A percentile compares a stretch with the other conserved stretches of the same genome.
These are phyloP conservation scores for Hortiboletus flavorubellus DNA, from an alignment of 768 basidiomycete species.

Conservation along the genomic window DNA sequence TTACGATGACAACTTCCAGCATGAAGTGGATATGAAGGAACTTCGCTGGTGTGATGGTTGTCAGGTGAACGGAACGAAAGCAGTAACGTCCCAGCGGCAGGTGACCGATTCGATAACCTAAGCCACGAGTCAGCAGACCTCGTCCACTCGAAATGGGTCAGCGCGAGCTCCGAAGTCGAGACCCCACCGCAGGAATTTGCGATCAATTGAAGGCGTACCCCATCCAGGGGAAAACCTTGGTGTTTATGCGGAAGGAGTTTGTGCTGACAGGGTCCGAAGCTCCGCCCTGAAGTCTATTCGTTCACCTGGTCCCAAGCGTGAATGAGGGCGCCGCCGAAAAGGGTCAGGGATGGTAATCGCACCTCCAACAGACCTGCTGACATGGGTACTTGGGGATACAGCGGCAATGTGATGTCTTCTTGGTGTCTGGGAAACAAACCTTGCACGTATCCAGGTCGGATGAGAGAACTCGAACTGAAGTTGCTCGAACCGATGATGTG, in stretches of 20 bases:
- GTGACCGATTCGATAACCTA: background rate
- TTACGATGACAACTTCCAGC: constrained; percentile 2
- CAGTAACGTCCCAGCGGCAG: background rate
- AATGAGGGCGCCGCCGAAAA: background rate
- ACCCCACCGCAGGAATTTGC: background rate
- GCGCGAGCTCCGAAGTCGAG: background rate
- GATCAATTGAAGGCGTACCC: background rate
- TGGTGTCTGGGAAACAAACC: background rate
- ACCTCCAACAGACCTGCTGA: background rate
- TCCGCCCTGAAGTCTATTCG: background rate
- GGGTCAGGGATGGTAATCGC: background rate
- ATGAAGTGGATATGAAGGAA: constrained; percentile 1
- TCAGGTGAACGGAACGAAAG: constrained; percentile 13
- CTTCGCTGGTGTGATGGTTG: constrained; percentile 18
- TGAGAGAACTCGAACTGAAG: background rate
- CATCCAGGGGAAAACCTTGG: background rate
- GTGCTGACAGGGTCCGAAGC: background rate
- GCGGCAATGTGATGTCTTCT: background rate
- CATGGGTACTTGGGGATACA: background rate
- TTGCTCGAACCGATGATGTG: too few species aligned
- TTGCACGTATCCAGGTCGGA: background rate
- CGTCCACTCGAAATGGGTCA: background rate
- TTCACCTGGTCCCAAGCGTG: background rate
- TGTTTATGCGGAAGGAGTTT: background rate
- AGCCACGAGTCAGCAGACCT: constrained; percentile 5